Conservation (phyloP, 306 rosid genomes). For the Acacia melanoxylon region DNA sequence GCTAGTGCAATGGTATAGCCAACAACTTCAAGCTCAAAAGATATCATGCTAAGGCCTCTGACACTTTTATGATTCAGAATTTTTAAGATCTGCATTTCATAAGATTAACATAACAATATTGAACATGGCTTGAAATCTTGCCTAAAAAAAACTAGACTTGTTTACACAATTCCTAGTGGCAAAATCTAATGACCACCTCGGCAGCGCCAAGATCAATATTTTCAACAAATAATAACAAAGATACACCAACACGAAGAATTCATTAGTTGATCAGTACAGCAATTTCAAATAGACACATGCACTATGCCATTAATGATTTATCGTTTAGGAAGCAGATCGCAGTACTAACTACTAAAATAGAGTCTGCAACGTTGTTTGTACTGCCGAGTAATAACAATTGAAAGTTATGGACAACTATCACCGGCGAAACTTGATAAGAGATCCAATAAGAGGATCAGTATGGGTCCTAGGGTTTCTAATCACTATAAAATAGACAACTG, state of each 20-base stretch:
- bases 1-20: conserved; percentile 90
- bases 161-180: neutral
- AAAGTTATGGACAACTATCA: neutral
- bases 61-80: conserved; percentile 73
- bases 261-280: neutral
- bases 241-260: neutral
- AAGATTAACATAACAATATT: conserved; percentile 11
- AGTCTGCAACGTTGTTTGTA: neutral
- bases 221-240: neutral
- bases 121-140: neutral
- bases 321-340: neutral
- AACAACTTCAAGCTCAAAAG: conserved; percentile 87
- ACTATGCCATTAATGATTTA: neutral
- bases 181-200: neutral
- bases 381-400: neutral
- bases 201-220: neutral
- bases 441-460: neutral
- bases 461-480: neutral
- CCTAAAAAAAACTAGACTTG: neutral
- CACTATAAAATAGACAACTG: neutral
- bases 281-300: neutral
- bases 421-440: neutral
- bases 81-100: conserved; percentile 63
- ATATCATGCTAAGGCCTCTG: conserved; percentile 78
- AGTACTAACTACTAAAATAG: neutral